Evolutionary conservation across 2,329 filamentous ascomycete genomes (phyloP).

Genomic region (Epichloe brachyelytri): DNA sequence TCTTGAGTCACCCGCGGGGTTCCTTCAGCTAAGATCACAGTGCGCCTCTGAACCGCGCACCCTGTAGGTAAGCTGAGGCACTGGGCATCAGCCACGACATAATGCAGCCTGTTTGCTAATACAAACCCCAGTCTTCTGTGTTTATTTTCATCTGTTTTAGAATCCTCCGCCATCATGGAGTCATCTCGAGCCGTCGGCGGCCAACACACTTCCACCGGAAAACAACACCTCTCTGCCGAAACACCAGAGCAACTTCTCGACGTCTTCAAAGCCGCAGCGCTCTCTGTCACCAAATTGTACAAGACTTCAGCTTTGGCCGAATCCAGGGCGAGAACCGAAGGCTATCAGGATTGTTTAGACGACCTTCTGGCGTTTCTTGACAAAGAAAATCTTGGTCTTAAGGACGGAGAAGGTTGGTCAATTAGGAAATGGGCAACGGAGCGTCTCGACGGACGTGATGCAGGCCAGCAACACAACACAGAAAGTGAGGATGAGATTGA

Average conservation of each 20-base stretch:
- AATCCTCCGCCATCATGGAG: constrained; percentile 5
- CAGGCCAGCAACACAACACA: constrained; percentile 35
- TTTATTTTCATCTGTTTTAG: neutral
- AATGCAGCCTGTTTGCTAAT: neutral
- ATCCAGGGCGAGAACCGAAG: constrained; percentile 60
- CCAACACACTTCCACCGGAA: constrained; percentile 12
- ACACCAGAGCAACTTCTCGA: constrained; percentile 60
- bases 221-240: constrained; percentile 20
- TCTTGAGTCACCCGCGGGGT: constrained; percentile 3
- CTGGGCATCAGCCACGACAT: neutral
- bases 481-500: constrained; percentile 60
- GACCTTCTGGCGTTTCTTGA: constrained; percentile 81
- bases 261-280: constrained; percentile 81
- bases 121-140: neutral
- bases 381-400: constrained; percentile 62
- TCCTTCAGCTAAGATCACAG: neutral
- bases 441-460: constrained; percentile 50
- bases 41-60: neutral
- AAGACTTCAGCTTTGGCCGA: constrained; percentile 76
- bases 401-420: constrained; percentile 62
- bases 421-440: constrained; percentile 56
- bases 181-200: constrained; percentile 3
- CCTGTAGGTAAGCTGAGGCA: neutral
- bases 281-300: constrained; percentile 93
- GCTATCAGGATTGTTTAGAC: constrained; percentile 89